Conservation (phyloP, 441 rosid genomes). For the Hura crepitans region DNA sequence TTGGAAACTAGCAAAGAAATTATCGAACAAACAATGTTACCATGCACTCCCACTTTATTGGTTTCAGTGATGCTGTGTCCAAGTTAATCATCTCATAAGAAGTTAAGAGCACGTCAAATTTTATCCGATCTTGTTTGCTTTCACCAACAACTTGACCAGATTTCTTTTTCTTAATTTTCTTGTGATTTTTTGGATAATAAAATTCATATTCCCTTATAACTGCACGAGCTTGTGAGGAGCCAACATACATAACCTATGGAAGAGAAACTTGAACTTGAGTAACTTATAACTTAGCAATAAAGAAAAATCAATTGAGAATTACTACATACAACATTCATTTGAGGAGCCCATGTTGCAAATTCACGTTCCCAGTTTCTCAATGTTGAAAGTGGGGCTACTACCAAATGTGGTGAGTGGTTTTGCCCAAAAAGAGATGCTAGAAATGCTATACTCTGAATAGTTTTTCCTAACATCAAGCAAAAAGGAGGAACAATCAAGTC, state of each 20-base stretch:
- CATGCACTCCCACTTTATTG: slow-evolving; percentile 98
- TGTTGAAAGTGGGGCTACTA: slow-evolving; percentile 98
- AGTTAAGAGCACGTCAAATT: slow-evolving; percentile 94
- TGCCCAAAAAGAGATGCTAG: slow-evolving; percentile 89
- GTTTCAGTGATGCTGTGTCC: slow-evolving; percentile 74
- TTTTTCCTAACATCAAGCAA: slow-evolving; percentile 65
- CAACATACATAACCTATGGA: slow-evolving; percentile 92
- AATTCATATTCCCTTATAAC: slow-evolving; percentile 91
- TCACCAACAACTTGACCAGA: slow-evolving; percentile 69
- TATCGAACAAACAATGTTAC: slow-evolving; percentile 40
- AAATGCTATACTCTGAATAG: slow-evolving; percentile 97
- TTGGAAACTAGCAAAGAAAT: slow-evolving; percentile 18
- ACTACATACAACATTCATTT: slow-evolving; percentile 87
- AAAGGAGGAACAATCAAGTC: neutral
- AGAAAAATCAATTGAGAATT: slow-evolving; percentile 13
- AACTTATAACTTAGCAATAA: neutral
- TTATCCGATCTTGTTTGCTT: slow-evolving; percentile 90
- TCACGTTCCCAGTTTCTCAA: slow-evolving; percentile 98
- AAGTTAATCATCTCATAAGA: slow-evolving; percentile 98
- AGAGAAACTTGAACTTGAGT: slow-evolving; percentile 18
- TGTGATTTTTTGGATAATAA: slow-evolving; percentile 65
- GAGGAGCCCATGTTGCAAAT: slow-evolving; percentile 98
- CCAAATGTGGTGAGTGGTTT: slow-evolving; percentile 66
- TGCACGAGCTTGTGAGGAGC: slow-evolving; percentile 80
- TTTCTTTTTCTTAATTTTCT: slow-evolving; percentile 84